Percentiles rank a stretch among this genome's conserved stretches.
Evolutionary conservation across 75 land plant species (phyloP).

Genomic region (Pinus taeda): DNA sequence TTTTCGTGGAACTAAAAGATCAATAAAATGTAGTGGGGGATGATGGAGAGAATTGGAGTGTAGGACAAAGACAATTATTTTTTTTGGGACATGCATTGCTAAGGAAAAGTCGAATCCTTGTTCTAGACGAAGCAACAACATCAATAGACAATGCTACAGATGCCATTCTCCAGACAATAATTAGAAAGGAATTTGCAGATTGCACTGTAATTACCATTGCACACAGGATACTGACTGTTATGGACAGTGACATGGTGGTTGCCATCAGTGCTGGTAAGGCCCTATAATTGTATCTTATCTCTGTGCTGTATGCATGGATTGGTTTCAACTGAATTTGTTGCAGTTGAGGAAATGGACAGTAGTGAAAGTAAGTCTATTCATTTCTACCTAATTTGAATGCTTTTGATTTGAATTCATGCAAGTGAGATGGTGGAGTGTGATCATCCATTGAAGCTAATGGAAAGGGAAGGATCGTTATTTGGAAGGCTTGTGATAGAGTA

Average conservation of each 20-base stretch:
- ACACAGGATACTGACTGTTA: conserved; percentile 44
- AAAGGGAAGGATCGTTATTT: conserved; percentile 67
- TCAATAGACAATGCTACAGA: conserved; percentile 28
- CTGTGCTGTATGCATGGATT: neutral
- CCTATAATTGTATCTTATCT: neutral
- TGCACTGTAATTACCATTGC: conserved; percentile 49
- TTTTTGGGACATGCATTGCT: conserved; percentile 30
- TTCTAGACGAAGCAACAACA: conserved; percentile 35
- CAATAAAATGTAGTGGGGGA: conserved; percentile 18
- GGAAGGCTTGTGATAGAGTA: conserved; percentile 79
- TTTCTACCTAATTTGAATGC: neutral
- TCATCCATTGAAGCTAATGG: conserved; percentile 61
- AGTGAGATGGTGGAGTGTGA: conserved; percentile 81
- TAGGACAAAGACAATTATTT: conserved; percentile 31
- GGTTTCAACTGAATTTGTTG: neutral
- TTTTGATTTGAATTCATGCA: conserved; percentile 13
- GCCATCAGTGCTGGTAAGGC: conserved; percentile 34
- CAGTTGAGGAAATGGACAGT: neutral
- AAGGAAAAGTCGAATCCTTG: conserved; percentile 28
- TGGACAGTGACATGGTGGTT: conserved; percentile 37
- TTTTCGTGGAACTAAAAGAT: neutral
- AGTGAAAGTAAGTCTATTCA: neutral
- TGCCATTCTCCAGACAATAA: conserved; percentile 21
- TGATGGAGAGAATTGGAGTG: conserved; percentile 34
- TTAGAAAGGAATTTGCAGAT: conserved; percentile 22